Percentiles rank a stretch among this genome's conserved stretches.
Conservation (phyloP, 352 stramenopile species). For the Pseudoperonospora humuli region DNA sequence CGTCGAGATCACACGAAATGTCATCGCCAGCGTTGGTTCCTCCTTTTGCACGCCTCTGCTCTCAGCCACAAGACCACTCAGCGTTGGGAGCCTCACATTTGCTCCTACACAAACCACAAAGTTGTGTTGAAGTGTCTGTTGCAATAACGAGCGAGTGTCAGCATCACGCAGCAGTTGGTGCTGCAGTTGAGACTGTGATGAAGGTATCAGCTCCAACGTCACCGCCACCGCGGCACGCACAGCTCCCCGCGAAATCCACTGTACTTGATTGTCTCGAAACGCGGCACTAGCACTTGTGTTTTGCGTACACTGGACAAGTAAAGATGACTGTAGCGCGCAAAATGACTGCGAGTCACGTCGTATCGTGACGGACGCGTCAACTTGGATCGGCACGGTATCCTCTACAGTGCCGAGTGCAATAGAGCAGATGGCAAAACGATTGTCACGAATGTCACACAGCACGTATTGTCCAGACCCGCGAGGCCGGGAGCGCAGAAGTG, state of each 20-base stretch:
- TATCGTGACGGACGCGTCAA: slow-evolving; percentile 31
- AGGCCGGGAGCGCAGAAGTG: slow-evolving; percentile 23
- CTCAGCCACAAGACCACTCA: slow-evolving; percentile 16
- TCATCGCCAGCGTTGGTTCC: slow-evolving; percentile 7
- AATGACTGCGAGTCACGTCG: slow-evolving; percentile 11
- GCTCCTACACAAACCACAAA: slow-evolving; percentile 34
- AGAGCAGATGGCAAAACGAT: slow-evolving; percentile 33
- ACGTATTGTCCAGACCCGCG: slow-evolving; percentile 29
- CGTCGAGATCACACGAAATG: slow-evolving; percentile 40
- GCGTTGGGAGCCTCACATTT: slow-evolving; percentile 31
- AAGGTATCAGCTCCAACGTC: slow-evolving; percentile 34
- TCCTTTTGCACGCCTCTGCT: slow-evolving; percentile 6
- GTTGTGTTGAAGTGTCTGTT: slow-evolving; percentile 49
- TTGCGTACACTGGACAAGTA: slow-evolving; percentile 7
- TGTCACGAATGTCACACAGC: slow-evolving; percentile 18
- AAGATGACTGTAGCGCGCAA: slow-evolving; percentile 15
- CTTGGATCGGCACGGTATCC: neutral
- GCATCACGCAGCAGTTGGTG: slow-evolving; percentile 17
- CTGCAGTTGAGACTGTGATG: slow-evolving; percentile 4
- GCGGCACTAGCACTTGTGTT: neutral
- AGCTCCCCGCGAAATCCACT: slow-evolving; percentile 40
- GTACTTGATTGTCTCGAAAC: slow-evolving; percentile 1
- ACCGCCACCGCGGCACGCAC: slow-evolving; percentile 41
- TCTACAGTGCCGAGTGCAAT: slow-evolving; percentile 21
- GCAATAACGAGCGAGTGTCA: slow-evolving; percentile 39